A percentile compares a stretch with the other conserved stretches of the same genome.
These are phyloP conservation scores for Teratosphaeria destructans DNA, from an alignment of 2,329 filamentous ascomycete species.

Conservation along the genomic window DNA sequence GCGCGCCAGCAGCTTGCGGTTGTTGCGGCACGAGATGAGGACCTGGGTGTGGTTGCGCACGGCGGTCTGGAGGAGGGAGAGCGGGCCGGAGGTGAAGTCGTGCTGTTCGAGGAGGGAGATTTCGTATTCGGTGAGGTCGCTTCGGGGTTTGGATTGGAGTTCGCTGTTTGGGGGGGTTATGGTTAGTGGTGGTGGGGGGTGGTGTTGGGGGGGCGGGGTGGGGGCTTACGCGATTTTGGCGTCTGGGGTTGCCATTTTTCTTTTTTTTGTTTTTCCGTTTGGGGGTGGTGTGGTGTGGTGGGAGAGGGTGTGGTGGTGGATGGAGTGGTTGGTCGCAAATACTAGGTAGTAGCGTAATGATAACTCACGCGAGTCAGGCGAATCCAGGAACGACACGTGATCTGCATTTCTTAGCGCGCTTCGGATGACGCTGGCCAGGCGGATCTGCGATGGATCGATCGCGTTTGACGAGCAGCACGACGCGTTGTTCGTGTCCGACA, in stretches of 20 bases:
- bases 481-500: background rate
- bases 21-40: conserved; percentile 94
- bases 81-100: conserved; percentile 67
- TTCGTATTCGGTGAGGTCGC: conserved; percentile 89
- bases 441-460: background rate
- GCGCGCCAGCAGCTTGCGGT: conserved; percentile 90
- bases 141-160: conserved; percentile 77
- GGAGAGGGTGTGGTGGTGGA: background rate
- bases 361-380: background rate
- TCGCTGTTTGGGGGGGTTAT: conserved; percentile 51
- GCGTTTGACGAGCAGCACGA: background rate
- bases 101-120: conserved; percentile 72
- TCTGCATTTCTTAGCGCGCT: background rate
- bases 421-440: background rate
- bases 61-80: conserved; percentile 93
- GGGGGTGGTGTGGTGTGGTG: background rate
- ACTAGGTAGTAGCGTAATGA: background rate
- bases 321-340: background rate
- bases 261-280: too few species aligned
- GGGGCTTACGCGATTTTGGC: conserved; percentile 33
- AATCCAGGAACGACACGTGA: background rate
- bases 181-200: conserved; percentile 16
- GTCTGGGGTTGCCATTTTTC: conserved; percentile 25
- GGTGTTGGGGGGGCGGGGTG: background rate
- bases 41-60: conserved; percentile 92